Evolutionary conservation across 495 filamentous ascomycete genomes (phyloP), one percentile per base, ranked within the genome.

Genomic region (Pyronema omphalodes): DNA sequence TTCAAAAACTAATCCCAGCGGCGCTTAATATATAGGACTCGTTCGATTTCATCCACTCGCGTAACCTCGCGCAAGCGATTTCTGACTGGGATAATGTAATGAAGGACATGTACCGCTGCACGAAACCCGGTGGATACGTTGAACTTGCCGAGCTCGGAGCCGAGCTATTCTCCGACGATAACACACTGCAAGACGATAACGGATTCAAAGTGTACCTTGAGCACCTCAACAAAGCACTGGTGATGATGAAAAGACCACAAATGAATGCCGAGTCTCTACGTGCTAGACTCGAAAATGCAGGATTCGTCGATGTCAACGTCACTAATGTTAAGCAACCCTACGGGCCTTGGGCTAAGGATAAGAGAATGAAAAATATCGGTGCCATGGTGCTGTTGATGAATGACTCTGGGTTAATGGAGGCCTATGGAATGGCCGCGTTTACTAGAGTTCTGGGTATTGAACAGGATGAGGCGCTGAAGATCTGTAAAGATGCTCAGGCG

Each of bases 371-470:
- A 36, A 54, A 41, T 6, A 18, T 60, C 1, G 56, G 58, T 9
- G 40, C 37, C 23, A 55, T 51, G 29, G 40, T 48, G 9, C 39
- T 45, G 39, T 14, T 55, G 0, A 43, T 19, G 18, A 37, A 37
- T 14, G 47, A 58, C 14, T 29, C 23, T 5, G 46, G 37, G 1
- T 44, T 41, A 23, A 49, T 57, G 11, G 40, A 57, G n/a, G 55
- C 54, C 0, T 60, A 55, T 39, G 33, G 19, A 1, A 23, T 59
- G 44, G 49, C 47, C 1, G n/a, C 56, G 9, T 9, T 62, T 0
- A 60, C 58, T n/a, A 17, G 51, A 9, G 57, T 50, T 29, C 45
- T 58, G 9, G 53, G 53, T 6, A 58, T 53, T 46, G 33, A 15
- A 0, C 51, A 19, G 5, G 50, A 44, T 11, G 57, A 56, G 17